Conservation (phyloP, 2,329 filamentous ascomycete species). For the Penicillium digitatum region DNA sequence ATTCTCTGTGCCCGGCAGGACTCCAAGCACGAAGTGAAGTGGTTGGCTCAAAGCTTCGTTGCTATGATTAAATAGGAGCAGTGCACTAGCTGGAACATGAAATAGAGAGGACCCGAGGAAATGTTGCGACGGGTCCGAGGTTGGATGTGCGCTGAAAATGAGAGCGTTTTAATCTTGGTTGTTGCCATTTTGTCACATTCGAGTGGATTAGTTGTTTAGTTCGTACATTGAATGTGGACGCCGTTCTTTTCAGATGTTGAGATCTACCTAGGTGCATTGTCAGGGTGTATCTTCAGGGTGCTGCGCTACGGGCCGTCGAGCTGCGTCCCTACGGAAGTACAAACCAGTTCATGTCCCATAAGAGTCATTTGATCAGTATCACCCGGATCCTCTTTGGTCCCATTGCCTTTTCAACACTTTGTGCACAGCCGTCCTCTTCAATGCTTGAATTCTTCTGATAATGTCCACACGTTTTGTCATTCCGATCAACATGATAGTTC, state of each 20-base stretch:
- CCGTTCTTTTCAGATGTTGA: background rate
- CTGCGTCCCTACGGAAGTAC: background rate
- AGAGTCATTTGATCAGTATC: background rate
- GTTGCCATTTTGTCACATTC: slow-evolving; percentile 2
- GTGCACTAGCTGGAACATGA: slow-evolving; percentile 5
- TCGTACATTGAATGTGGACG: background rate
- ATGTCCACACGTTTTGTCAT: background rate
- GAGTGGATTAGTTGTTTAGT: background rate
- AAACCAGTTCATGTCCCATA: background rate
- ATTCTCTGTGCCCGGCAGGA: slow-evolving; percentile 13
- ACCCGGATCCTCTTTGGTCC: background rate
- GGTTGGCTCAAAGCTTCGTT: slow-evolving; percentile 3
- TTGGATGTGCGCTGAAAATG: slow-evolving; percentile 7
- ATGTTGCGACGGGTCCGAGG: slow-evolving; percentile 4
- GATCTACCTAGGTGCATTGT: background rate
- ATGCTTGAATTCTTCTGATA: background rate
- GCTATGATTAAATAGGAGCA: slow-evolving; percentile 15
- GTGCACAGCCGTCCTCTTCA: background rate
- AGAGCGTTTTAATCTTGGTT: slow-evolving; percentile 2
- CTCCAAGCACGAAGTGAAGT: background rate
- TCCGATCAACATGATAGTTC: background rate
- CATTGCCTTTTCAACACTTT: background rate
- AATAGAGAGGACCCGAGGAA: slow-evolving; percentile 8
- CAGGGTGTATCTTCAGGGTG: background rate
- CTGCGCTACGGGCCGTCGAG: background rate